Percentiles rank a stretch among this genome's conserved stretches.
These are phyloP conservation scores for Claviceps paspali DNA, from an alignment of 2,329 filamentous ascomycete species.

Conservation along the genomic window DNA sequence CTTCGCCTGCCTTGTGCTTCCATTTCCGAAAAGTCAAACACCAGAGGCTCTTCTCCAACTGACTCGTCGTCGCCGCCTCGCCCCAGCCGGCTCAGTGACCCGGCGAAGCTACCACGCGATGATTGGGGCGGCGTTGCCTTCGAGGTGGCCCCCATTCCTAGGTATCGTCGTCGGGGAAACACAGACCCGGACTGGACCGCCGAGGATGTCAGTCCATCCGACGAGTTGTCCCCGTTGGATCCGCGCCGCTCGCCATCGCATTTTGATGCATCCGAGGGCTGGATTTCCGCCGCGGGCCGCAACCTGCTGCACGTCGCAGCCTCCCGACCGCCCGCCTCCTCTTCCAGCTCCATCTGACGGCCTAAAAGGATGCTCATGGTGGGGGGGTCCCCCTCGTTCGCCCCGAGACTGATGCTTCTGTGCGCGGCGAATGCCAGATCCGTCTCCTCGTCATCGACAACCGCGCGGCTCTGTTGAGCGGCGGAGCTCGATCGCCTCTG, in stretches of 20 bases:
- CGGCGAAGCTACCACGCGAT: slow-evolving; percentile 29
- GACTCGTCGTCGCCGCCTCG: slow-evolving; percentile 33
- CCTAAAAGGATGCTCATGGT: slow-evolving; percentile 49
- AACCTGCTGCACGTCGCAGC: slow-evolving; percentile 13
- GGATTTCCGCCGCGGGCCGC: slow-evolving; percentile 28
- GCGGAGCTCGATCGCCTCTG: slow-evolving; percentile 54
- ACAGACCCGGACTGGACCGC: slow-evolving; percentile 26
- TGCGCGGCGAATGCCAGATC: slow-evolving; percentile 46
- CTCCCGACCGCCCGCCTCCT: slow-evolving; percentile 14
- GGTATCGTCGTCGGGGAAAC: slow-evolving; percentile 31
- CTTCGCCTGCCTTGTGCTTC: slow-evolving; percentile 43
- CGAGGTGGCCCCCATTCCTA: slow-evolving; percentile 20
- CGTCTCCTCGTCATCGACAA: slow-evolving; percentile 42
- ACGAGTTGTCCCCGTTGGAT: slow-evolving; percentile 30
- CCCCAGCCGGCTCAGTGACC: slow-evolving; percentile 21
- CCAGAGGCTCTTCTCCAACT: slow-evolving; percentile 50
- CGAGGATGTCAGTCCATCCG: slow-evolving; percentile 26
- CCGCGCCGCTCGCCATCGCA: slow-evolving; percentile 24
- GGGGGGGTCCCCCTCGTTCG: slow-evolving; percentile 47
- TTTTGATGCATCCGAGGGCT: slow-evolving; percentile 19
- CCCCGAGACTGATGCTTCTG: slow-evolving; percentile 53
- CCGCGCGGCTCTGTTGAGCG: slow-evolving; percentile 43
- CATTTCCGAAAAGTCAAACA: slow-evolving; percentile 62
- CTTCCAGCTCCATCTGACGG: slow-evolving; percentile 21
- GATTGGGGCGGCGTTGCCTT: slow-evolving; percentile 29